Base-by-base conservation (phyloP, 208 protist species). In the Plasmodiophora brassicae region DNA sequence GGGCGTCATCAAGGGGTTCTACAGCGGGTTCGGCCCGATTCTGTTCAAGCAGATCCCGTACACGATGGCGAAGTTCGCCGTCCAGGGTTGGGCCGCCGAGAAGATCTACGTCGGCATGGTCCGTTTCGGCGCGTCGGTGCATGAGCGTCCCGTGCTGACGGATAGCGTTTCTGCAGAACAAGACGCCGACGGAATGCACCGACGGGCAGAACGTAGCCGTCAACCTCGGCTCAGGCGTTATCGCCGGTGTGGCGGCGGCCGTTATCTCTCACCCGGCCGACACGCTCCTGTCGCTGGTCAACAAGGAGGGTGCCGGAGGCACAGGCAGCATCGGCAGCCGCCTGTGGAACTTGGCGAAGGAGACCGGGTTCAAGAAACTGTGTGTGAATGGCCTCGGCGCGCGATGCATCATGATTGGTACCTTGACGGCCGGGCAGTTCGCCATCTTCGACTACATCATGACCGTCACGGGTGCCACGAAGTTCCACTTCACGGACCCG, bases 21-120 rank as follows among this genome's bases (percentile, higher is more conserved):
- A 94, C 91, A 90, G 90, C 53, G 93, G 93, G 87, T 93, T 95
- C 38, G 85, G 90, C 60, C 93, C 93, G 39, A 93, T 95, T 85
- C 90, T 94, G 50, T 93, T 94, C 87, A 96, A 95, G 90, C 94
- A 96, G 91, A 91, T 96, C 46, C 94, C 94, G 41, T 96, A 96
- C 92, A 96, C 94, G 28, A 95, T 96, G 93, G 91, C 92, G 65
- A 95, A 96, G 92, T 96, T 96, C 87, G 90, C 91, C 5, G 94
- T 95, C 28, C 93, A 93, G 54, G 93, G 93, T n/a, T 87, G 85
- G 38, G 88, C 89, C 71, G 92, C 89, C 25, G 93, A 95, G 88
- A 35, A 35, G 0, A 92, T 96, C 78, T 95, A 92, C 88, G 85
- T 50, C 25, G n/a, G 1, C 87, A 78, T 32, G n/a, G n/a, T n/a